Conservation (phyloP, 2,329 filamentous ascomycete species). For the Lojkania enalia region DNA sequence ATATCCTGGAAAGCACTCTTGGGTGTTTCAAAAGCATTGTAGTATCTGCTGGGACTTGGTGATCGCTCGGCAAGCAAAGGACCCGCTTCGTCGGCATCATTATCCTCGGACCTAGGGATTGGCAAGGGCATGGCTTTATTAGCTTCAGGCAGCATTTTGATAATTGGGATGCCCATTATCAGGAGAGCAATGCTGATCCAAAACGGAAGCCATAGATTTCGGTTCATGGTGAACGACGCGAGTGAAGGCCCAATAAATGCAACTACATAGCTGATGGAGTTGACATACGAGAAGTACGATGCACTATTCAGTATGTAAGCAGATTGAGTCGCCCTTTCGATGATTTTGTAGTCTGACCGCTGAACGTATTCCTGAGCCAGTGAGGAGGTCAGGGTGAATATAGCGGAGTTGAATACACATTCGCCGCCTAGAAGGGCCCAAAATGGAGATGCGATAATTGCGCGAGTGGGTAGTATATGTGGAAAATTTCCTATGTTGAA, state of each 20-base stretch:
- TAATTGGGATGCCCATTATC: conserved; percentile 28
- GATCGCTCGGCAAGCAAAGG: conserved; percentile 25
- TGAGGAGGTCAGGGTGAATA: conserved; percentile 39
- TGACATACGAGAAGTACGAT: conserved; percentile 43
- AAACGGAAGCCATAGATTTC: conserved; percentile 42
- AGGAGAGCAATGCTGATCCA: conserved; percentile 37
- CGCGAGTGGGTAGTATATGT: conserved; percentile 30
- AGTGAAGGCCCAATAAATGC: conserved; percentile 40
- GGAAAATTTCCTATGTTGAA: conserved; percentile 25
- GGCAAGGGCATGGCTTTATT: not conserved
- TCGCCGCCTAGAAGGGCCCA: conserved; percentile 39
- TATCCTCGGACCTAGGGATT: not conserved
- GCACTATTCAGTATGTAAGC: conserved; percentile 25
- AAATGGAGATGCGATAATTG: conserved; percentile 37
- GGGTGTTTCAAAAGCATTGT: conserved; percentile 30
- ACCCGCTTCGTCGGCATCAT: conserved; percentile 17
- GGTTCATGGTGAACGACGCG: conserved; percentile 40
- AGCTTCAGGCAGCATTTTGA: conserved; percentile 24
- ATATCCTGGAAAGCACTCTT: conserved; percentile 18
- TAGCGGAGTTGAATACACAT: conserved; percentile 42
- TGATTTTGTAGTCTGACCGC: conserved; percentile 17
- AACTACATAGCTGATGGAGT: conserved; percentile 39
- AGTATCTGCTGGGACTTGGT: conserved; percentile 17
- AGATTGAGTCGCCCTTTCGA: not conserved
- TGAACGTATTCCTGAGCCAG: conserved; percentile 38